Base-by-base conservation (phyloP, 495 filamentous ascomycete species). In the Bryoglossum gracile region DNA sequence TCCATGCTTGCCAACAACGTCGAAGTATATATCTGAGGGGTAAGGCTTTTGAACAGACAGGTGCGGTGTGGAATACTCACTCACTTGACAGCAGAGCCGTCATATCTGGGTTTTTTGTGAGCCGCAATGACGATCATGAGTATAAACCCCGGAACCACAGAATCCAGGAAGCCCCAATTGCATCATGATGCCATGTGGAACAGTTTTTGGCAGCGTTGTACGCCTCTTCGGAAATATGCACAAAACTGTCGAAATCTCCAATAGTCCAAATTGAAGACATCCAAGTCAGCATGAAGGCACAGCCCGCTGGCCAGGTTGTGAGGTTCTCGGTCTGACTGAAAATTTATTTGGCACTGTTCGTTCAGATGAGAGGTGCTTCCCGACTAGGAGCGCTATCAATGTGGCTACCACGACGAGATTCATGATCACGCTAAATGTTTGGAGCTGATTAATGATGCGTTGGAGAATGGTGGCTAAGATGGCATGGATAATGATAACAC, bases 251-350 rank as follows among this genome's bases (percentile, higher is more conserved):
- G 44, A 69, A 69, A 1, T 53, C 71, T 0, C 79, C 80, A 50
- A 84, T 81, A 0, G 79, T 81, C 81, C 81, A 85, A 41, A 85
- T 83, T 0, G 81, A 80, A 11, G 64, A 70, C 4, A 85, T 64
- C 81, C 81, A 84, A 5, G 75, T 59, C 21, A 85, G 58, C 66
- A 85, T 82, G 54, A 83, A 85, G 0, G 79, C 66, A 77, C 76
- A 81, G 3, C 77, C 77, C 0, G 66, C 65, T 0, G 77, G 74
- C 76, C 82, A 84, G 2, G 73, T 70, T 0, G 78, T 83, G 6
- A 75, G 51, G 45, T 86, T 84, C 18, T 65, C 66, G 5, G 65
- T 65, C 25, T 68, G 54, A 1, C 59, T 59, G 50, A 78, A 78
- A 39, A 78, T 72, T 50, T 63, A 76, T 11, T 64, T 57, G 1